These are phyloP conservation scores for Sesbania bispinosa DNA, from an alignment of 306 rosid species.

Conservation along the genomic window DNA sequence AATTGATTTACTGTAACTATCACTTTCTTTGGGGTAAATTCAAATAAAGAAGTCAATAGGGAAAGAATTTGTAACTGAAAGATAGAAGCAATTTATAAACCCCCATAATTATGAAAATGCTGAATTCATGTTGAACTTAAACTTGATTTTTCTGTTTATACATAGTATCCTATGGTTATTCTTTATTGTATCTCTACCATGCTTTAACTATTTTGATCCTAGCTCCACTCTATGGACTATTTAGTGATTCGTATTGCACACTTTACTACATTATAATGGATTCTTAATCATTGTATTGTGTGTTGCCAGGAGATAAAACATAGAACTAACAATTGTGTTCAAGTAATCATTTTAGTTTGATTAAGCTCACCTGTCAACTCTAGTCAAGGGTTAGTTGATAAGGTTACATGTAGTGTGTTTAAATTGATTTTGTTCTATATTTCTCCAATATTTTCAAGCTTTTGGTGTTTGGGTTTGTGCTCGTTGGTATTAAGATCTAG, in stretches of 20 bases:
- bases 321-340: background rate
- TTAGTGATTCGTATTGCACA: background rate
- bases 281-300: background rate
- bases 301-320: background rate
- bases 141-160: background rate
- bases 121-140: background rate
- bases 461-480: background rate
- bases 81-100: background rate
- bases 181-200: background rate
- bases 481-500: background rate
- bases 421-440: background rate
- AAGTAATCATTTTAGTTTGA: background rate
- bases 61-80: background rate
- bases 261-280: background rate
- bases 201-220: background rate
- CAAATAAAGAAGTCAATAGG: background rate
- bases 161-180: background rate
- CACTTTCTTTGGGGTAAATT: background rate
- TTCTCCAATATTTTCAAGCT: background rate
- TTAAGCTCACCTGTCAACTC: background rate
- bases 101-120: background rate
- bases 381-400: background rate
- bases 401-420: background rate
- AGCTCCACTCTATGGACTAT: background rate
- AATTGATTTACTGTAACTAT: background rate